Percentiles rank a stretch among this genome's conserved stretches.
These are phyloP conservation scores for Fistulifera pelliculosa DNA, from an alignment of 108 stramenopile genomes.

Conservation along the genomic window DNA sequence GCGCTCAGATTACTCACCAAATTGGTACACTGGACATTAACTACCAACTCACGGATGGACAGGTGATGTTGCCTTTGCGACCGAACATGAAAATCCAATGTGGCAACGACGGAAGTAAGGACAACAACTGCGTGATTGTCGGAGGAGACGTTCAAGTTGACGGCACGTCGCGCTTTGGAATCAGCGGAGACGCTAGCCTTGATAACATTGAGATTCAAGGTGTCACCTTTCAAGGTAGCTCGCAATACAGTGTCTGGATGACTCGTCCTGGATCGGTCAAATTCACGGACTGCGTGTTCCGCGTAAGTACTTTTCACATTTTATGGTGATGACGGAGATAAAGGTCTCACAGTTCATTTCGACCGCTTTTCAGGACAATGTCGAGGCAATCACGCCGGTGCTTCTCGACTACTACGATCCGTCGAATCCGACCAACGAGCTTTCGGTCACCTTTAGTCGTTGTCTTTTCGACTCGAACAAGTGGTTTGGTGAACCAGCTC, in stretches of 20 bases:
- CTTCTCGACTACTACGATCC: conserved; percentile 33
- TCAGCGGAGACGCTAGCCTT: conserved; percentile 11
- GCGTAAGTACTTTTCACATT: conserved; percentile 11
- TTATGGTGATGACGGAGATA: neutral
- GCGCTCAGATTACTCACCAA: conserved; percentile 11
- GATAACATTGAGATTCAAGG: conserved; percentile 29
- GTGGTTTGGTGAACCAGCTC: conserved; percentile 19
- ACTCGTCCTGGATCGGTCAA: conserved; percentile 29
- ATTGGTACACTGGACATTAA: conserved; percentile 22
- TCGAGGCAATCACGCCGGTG: conserved; percentile 19
- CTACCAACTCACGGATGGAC: conserved; percentile 6
- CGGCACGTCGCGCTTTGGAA: conserved; percentile 25
- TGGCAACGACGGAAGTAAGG: conserved; percentile 21
- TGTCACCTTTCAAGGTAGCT: conserved; percentile 23
- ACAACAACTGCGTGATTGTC: conserved; percentile 21
- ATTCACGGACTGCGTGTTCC: conserved; percentile 34
- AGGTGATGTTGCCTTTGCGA: conserved; percentile 21
- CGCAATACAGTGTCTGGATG: conserved; percentile 22
- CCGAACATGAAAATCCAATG: conserved; percentile 34
- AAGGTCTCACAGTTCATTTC: neutral
- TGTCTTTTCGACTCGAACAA: conserved; percentile 22
- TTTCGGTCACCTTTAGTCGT: conserved; percentile 19
- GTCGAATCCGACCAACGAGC: conserved; percentile 4
- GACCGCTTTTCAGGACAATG: conserved; percentile 11
- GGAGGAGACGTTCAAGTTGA: conserved; percentile 38